These are phyloP conservation scores for Colletotrichum spaethianum DNA, from an alignment of 2,329 filamentous ascomycete species.

Conservation along the genomic window DNA sequence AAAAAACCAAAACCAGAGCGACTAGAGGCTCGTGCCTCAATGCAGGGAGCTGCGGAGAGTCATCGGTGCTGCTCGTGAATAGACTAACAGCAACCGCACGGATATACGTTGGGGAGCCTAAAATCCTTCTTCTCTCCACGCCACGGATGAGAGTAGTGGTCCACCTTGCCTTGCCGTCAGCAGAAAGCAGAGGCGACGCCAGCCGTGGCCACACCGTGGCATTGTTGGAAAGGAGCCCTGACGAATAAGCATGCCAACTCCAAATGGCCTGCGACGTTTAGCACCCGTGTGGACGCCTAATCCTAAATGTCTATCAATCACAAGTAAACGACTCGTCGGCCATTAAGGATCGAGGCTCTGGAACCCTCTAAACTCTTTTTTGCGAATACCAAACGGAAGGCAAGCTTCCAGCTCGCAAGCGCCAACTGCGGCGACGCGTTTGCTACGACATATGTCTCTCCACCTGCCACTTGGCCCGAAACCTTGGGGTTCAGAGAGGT, in stretches of 20 bases:
- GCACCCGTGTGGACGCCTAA: background rate
- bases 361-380: constrained; percentile 2
- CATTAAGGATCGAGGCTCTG: constrained; percentile 10
- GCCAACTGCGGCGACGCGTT: constrained; percentile 15
- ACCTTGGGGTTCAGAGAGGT: constrained; percentile 27
- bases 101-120: constrained; percentile 26
- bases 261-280: background rate
- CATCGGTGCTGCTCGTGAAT: constrained; percentile 22
- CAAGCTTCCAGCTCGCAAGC: constrained; percentile 14
- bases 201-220: background rate
- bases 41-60: constrained; percentile 26
- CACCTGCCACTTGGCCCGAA: constrained; percentile 29
- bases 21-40: constrained; percentile 34
- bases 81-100: constrained; percentile 34
- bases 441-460: constrained; percentile 38
- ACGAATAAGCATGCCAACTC: constrained; percentile 35
- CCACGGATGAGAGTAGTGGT: constrained; percentile 11
- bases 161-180: constrained; percentile 13
- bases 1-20: background rate
- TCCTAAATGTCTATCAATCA: constrained; percentile 39
- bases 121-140: constrained; percentile 18
- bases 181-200: constrained; percentile 17
- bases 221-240: constrained; percentile 20
- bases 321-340: constrained; percentile 26
- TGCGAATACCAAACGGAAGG: constrained; percentile 3